Conservation (phyloP, 1,284 basidiomycete species). For the Xanthoconium separans region DNA sequence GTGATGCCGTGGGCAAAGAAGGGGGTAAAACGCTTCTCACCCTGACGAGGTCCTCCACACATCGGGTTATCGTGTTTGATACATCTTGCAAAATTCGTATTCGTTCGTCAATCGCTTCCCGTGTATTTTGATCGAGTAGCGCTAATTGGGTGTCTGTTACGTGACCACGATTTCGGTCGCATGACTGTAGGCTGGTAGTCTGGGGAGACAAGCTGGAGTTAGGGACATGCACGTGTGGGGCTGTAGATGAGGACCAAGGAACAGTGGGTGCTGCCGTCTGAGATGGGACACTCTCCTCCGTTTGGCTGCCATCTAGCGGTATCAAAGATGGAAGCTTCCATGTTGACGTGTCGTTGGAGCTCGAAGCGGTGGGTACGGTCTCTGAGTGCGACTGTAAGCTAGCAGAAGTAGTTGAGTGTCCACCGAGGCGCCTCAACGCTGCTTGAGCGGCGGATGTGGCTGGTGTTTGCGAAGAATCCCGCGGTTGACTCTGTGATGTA, state of each 20-base stretch:
- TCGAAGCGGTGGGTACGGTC: slow-evolving; percentile 6
- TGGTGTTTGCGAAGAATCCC: slow-evolving; percentile 26
- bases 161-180: slow-evolving; percentile 32
- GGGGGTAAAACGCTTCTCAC: slow-evolving; percentile 68
- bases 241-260: background rate
- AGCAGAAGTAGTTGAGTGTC: slow-evolving; percentile 6
- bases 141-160: slow-evolving; percentile 60
- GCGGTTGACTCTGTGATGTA: slow-evolving; percentile 15
- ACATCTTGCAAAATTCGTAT: slow-evolving; percentile 74
- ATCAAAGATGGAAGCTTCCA: slow-evolving; percentile 48
- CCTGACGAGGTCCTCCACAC: slow-evolving; percentile 75
- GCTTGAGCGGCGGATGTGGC: slow-evolving; percentile 47
- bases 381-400: slow-evolving; percentile 5
- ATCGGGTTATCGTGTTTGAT: slow-evolving; percentile 63
- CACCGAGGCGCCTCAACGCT: slow-evolving; percentile 38
- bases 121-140: slow-evolving; percentile 60
- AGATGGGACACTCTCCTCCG: slow-evolving; percentile 4
- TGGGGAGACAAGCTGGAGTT: background rate
- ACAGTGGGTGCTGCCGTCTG: slow-evolving; percentile 1
- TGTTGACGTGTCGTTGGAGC: slow-evolving; percentile 13
- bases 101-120: slow-evolving; percentile 82
- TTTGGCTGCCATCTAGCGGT: slow-evolving; percentile 44
- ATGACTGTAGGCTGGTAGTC: background rate
- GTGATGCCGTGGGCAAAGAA: slow-evolving; percentile 8
- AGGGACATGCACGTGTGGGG: background rate